These are phyloP conservation scores for Gynostemma pentaphyllum DNA, from an alignment of 306 rosid species.

Conservation along the genomic window DNA sequence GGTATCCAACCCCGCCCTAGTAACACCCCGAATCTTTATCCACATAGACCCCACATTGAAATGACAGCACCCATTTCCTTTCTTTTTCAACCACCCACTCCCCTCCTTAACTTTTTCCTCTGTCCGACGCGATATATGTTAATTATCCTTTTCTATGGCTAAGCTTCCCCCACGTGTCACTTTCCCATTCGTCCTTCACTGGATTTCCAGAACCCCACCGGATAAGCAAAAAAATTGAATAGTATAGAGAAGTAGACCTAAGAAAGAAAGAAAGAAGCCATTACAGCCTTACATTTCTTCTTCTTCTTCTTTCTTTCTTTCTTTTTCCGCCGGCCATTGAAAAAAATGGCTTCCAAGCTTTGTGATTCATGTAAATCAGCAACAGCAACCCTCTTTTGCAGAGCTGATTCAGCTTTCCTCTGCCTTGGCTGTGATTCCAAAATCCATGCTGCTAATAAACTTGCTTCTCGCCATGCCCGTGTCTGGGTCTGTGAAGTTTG, in stretches of 20 bases:
- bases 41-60: too few relatives aligned
- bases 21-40: too few relatives aligned
- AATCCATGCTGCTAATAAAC: slow-evolving; percentile 87
- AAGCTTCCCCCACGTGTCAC: slow-evolving; percentile 30
- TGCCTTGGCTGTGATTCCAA: slow-evolving; percentile 59
- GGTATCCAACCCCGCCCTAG: too few relatives aligned
- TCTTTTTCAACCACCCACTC: not conserved
- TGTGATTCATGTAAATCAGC: slow-evolving; percentile 91
- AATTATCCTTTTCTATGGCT: slow-evolving; percentile 24
- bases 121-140: not conserved
- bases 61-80: too few relatives aligned
- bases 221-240: slow-evolving; percentile 17
- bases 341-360: slow-evolving; percentile 77
- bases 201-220: slow-evolving; percentile 48
- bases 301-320: too few relatives aligned
- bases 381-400: slow-evolving; percentile 73
- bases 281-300: too few relatives aligned
- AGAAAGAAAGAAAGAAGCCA: not conserved
- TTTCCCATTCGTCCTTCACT: not conserved
- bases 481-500: slow-evolving; percentile 80
- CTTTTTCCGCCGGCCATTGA: too few relatives aligned
- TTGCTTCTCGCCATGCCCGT: slow-evolving; percentile 89
- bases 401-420: slow-evolving; percentile 85
- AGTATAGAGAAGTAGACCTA: not conserved
- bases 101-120: not conserved